Evolutionary conservation across 208 protist genomes (phyloP).

Genomic region (Giardia duodenalis): DNA sequence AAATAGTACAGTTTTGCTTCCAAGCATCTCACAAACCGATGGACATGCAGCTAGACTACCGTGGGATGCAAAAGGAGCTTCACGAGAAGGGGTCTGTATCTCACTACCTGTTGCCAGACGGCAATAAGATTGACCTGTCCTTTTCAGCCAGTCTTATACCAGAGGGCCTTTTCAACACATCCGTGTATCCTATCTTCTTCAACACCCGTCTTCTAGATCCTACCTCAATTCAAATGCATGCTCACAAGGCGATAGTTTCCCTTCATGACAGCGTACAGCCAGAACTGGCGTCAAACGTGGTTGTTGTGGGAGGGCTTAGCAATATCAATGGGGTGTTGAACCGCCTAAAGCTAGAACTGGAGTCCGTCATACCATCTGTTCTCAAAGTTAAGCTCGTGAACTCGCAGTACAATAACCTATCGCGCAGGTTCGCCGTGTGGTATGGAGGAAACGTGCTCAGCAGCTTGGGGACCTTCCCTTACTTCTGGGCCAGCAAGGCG

Average conservation of each 20-base stretch:
- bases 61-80: neutral
- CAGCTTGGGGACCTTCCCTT: neutral
- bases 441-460: neutral
- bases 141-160: neutral
- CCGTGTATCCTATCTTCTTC: neutral
- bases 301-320: neutral
- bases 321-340: neutral
- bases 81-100: neutral
- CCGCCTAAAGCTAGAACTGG: neutral
- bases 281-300: neutral
- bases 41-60: neutral
- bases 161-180: neutral
- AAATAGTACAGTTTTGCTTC: neutral
- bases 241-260: neutral
- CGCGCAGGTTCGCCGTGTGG: neutral
- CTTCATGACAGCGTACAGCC: neutral
- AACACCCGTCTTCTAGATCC: neutral
- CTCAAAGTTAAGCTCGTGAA: neutral
- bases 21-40: neutral
- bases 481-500: slow-evolving; percentile 1
- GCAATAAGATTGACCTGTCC: neutral
- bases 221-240: neutral
- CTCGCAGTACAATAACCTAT: no score
- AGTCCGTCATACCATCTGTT: neutral
- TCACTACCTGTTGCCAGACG: neutral